A percentile compares a stretch with the other conserved stretches of the same genome.
Evolutionary conservation across 2,329 filamentous ascomycete species (phyloP).

Genomic region (Fusarium sp.): DNA sequence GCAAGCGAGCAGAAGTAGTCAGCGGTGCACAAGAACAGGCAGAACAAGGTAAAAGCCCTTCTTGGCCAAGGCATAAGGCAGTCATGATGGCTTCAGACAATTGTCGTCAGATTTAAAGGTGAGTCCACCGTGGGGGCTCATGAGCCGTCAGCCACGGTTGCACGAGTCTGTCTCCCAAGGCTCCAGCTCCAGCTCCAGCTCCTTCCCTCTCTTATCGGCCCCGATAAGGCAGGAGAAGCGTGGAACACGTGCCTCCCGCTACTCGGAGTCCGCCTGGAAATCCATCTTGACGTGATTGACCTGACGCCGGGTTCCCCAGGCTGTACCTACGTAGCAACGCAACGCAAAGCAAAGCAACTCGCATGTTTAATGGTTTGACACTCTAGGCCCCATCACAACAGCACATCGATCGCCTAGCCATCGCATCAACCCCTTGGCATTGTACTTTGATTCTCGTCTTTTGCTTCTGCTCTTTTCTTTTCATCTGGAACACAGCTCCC

Average conservation of each 20-base stretch:
- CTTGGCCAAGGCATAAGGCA: not conserved
- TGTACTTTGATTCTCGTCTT: conserved; percentile 8
- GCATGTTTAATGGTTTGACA: conserved; percentile 31
- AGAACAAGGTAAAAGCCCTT: not conserved
- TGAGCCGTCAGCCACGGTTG: conserved; percentile 14
- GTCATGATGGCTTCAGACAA: conserved; percentile 11
- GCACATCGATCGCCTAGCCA: conserved; percentile 9
- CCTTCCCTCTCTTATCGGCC: conserved; percentile 27
- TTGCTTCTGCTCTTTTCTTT: conserved; percentile 13
- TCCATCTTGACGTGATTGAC: conserved; percentile 41
- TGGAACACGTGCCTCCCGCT: conserved; percentile 34
- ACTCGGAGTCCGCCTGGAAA: conserved; percentile 31
- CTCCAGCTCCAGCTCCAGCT: not conserved
- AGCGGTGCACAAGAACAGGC: not conserved
- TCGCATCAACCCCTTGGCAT: not conserved
- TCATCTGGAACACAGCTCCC: not conserved
- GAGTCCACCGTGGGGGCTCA: conserved; percentile 7
- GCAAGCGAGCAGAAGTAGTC: not conserved
- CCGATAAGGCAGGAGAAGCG: conserved; percentile 32
- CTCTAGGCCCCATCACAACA: conserved; percentile 18
- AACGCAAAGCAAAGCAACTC: conserved; percentile 35
- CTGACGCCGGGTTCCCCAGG: conserved; percentile 33
- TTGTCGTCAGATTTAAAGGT: conserved; percentile 8
- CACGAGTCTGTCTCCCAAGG: not conserved
- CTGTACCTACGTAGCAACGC: conserved; percentile 14